These are phyloP conservation scores for Hypoxylon fuscum DNA, from an alignment of 495 filamentous ascomycete species.

Conservation along the genomic window DNA sequence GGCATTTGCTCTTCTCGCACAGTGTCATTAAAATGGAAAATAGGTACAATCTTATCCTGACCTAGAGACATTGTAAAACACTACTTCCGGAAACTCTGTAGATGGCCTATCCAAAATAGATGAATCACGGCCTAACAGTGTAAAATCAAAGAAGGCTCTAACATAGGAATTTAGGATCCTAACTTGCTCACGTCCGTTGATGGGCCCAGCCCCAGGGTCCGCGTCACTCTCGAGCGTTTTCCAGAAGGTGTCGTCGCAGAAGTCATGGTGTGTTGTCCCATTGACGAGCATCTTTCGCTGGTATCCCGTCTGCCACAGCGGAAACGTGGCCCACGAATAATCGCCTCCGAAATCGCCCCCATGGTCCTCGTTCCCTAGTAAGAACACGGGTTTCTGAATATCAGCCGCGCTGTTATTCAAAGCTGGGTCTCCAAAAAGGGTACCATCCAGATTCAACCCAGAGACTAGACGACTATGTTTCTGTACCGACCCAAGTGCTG, in stretches of 20 bases:
- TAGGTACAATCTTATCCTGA: too few relatives aligned
- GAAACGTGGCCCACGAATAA: conserved; percentile 29
- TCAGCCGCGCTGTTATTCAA: conserved; percentile 24
- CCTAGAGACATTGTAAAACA: too few relatives aligned
- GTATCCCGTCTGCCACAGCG: conserved; percentile 28
- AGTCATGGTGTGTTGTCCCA: conserved; percentile 41
- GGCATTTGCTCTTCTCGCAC: too few relatives aligned
- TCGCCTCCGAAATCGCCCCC: conserved; percentile 3
- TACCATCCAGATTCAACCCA: conserved; percentile 60
- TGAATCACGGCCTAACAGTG: conserved; percentile 22
- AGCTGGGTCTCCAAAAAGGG: conserved; percentile 31
- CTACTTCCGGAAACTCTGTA: conserved; percentile 36
- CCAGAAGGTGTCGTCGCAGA: conserved; percentile 48
- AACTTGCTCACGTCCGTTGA: conserved; percentile 35
- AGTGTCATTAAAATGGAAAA: too few relatives aligned
- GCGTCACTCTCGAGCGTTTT: conserved; percentile 24
- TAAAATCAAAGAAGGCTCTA: conserved; percentile 45
- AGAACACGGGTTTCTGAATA: conserved; percentile 21
- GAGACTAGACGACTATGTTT: conserved; percentile 48
- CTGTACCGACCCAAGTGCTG: conserved; percentile 49
- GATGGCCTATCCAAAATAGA: conserved; percentile 27
- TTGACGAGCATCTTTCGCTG: conserved; percentile 33
- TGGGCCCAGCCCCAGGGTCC: conserved; percentile 31
- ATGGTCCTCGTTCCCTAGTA: conserved; percentile 24
- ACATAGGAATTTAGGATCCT: conserved; percentile 39